phyloP scores from a whole-genome alignment of 2,329 filamentous ascomycete genomes.

The Cercospora citrullina region DNA sequence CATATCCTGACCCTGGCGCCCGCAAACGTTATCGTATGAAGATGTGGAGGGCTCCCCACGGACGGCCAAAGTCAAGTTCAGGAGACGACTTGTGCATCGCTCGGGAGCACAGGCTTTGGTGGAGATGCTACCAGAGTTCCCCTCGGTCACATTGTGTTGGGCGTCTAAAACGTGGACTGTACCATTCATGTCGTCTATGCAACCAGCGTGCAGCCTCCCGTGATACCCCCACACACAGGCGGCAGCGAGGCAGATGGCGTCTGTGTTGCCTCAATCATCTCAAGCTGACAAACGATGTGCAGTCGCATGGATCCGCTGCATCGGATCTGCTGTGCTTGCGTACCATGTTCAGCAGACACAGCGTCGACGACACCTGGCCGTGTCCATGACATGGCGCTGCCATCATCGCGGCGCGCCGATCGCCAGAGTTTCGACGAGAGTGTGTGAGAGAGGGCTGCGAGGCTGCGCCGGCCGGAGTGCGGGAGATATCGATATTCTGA shows the following conservation, averaged over 20 bases:
- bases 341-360: not conserved
- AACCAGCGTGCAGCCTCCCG: not conserved
- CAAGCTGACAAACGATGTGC: slow-evolving; percentile 10
- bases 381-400: not conserved
- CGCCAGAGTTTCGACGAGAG: not conserved
- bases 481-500: not conserved
- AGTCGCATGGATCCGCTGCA: slow-evolving; percentile 17
- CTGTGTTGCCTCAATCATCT: slow-evolving; percentile 14
- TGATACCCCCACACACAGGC: not conserved
- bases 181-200: not conserved
- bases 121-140: not conserved
- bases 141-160: not conserved
- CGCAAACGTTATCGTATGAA: not conserved
- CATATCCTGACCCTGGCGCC: not conserved
- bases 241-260: slow-evolving; percentile 10
- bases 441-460: not conserved
- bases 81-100: not conserved
- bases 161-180: not conserved
- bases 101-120: not conserved
- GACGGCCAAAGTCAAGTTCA: not conserved
- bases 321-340: slow-evolving; percentile 9
- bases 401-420: not conserved
- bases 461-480: slow-evolving; percentile 8
- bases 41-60: not conserved
- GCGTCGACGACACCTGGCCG: not conserved